Conservation (phyloP, 768 basidiomycete genomes). For the Lanmaoa pseudosensibilis region DNA sequence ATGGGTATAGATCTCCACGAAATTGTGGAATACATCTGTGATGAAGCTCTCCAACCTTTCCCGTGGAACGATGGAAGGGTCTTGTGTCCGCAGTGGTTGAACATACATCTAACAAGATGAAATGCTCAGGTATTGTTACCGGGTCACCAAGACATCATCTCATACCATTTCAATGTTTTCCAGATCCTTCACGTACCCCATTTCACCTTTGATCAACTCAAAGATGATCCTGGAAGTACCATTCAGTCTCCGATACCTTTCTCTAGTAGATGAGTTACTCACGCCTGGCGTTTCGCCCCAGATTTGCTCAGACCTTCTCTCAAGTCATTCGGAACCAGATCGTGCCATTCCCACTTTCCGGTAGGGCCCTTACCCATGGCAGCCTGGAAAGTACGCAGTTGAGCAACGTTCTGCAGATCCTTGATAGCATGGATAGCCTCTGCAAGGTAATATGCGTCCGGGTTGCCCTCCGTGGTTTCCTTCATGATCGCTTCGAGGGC, state of each 20-base stretch:
- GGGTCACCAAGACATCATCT: constrained; percentile 18
- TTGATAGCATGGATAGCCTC: constrained; percentile 85
- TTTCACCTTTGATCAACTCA: constrained; percentile 93
- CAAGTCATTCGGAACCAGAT: constrained; percentile 72
- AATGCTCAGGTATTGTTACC: constrained; percentile 2
- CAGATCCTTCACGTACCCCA: constrained; percentile 91
- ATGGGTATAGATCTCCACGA: constrained; percentile 69
- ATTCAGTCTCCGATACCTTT: neutral
- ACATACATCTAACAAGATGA: constrained; percentile 68
- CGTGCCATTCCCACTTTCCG: constrained; percentile 88
- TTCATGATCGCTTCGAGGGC: constrained; percentile 83
- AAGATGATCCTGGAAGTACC: constrained; percentile 72
- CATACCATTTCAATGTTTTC: constrained; percentile 77
- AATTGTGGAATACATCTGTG: constrained; percentile 87
- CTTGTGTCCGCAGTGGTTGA: constrained; percentile 63
- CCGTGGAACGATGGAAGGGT: constrained; percentile 76
- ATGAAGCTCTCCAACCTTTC: constrained; percentile 77
- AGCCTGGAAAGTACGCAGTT: constrained; percentile 86
- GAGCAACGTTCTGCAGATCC: constrained; percentile 75
- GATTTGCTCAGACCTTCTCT: constrained; percentile 63
- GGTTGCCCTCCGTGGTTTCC: constrained; percentile 77
- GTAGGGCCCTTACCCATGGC: constrained; percentile 82
- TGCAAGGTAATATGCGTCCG: constrained; percentile 78
- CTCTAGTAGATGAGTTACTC: constrained; percentile 31
- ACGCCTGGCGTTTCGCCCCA: constrained; percentile 85